Percentiles rank a stretch among this genome's conserved stretches.
Conservation (phyloP, 2,329 filamentous ascomycete species). For the Drechslera avenae region DNA sequence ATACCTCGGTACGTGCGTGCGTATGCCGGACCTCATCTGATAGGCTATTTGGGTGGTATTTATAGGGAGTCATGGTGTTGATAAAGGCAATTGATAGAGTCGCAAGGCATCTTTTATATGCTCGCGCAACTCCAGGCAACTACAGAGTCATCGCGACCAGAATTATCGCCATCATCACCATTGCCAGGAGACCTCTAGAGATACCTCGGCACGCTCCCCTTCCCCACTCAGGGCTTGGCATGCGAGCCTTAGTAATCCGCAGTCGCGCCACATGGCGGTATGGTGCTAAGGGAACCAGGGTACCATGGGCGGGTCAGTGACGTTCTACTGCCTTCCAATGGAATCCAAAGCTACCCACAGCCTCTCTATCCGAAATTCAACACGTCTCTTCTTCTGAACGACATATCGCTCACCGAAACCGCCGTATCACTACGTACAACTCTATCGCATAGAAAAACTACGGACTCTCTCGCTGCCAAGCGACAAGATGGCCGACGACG, state of each 20-base stretch:
- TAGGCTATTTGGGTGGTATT: too few species aligned
- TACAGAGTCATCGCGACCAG: too few species aligned
- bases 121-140: too few species aligned
- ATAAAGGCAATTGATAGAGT: too few species aligned
- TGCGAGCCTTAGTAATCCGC: constrained; percentile 6
- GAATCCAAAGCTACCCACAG: constrained; percentile 19
- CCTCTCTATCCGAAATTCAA: constrained; percentile 4
- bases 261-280: constrained; percentile 9
- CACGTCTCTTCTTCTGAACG: constrained; percentile 14
- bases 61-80: too few species aligned
- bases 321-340: constrained; percentile 41
- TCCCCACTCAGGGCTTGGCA: constrained; percentile 6
- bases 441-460: neutral
- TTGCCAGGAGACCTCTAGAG: too few species aligned
- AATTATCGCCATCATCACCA: too few species aligned
- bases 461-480: constrained; percentile 13
- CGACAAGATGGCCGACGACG: constrained; percentile 67
- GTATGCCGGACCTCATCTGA: too few species aligned
- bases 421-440: constrained; percentile 10
- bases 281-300: constrained; percentile 11
- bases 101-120: too few species aligned
- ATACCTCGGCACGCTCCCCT: constrained; percentile 16
- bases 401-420: neutral
- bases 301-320: constrained; percentile 19
- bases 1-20: too few species aligned